Evolutionary conservation across 2,329 filamentous ascomycete genomes (phyloP).

Genomic region (Diaporthe ampelina): DNA sequence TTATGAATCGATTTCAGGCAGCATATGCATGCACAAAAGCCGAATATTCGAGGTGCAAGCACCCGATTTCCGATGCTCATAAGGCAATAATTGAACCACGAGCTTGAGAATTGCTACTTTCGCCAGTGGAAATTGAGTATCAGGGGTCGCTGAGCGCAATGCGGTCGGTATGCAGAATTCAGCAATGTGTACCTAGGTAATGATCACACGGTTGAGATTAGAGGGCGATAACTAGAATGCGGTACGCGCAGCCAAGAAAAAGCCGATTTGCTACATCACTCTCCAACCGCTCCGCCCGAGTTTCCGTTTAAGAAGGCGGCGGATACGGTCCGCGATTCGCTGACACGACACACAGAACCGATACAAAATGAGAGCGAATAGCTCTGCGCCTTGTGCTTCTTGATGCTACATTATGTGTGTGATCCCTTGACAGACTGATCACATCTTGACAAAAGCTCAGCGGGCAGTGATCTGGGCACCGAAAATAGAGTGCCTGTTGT

Average conservation of each 20-base stretch:
- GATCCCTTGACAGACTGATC: not conserved
- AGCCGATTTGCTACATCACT: not conserved
- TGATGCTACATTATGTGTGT: not conserved
- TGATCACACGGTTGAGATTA: no score
- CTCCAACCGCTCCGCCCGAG: not conserved
- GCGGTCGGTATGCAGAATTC: not conserved
- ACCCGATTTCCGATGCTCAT: not conserved
- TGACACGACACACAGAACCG: not conserved
- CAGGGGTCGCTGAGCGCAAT: not conserved
- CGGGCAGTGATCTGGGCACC: constrained; percentile 10
- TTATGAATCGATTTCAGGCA: constrained; percentile 25
- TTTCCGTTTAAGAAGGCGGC: not conserved
- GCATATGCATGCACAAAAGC: not conserved
- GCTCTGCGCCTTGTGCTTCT: not conserved
- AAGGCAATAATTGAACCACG: no score
- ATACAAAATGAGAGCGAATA: not conserved
- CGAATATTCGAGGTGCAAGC: not conserved
- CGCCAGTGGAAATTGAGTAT: not conserved
- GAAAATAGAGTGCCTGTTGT: not conserved
- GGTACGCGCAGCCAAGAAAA: not conserved
- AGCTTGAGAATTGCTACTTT: not conserved
- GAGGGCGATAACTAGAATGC: not conserved
- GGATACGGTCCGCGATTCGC: not conserved
- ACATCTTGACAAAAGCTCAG: not conserved
- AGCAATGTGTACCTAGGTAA: not conserved